Evolutionary conservation across 2,329 filamentous ascomycete species (phyloP), one percentile per base, ranked within the genome.

Genomic region (Diaporthe destruens): DNA sequence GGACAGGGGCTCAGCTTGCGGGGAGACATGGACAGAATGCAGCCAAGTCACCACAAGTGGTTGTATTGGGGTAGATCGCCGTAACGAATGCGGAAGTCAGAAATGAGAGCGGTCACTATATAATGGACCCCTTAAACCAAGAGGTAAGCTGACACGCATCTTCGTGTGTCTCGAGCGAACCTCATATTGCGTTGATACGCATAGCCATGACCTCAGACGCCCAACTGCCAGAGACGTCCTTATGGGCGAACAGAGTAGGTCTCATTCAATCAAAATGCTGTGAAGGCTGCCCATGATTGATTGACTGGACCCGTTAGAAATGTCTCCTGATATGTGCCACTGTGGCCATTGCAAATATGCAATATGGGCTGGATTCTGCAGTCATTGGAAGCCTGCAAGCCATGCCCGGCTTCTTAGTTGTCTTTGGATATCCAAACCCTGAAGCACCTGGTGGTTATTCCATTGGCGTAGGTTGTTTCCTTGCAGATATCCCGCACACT

Each of bases 301-400:
- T n/a, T 66, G 20, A 65, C 59, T 36, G 20, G 5, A 6, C 0
- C 25, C 12, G 7, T 73, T 74, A 81, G 68, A 86, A 84, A 82
- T 87, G 85, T 71, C 79, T 87, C 16, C 54, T 81, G 12, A 84
- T 86, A 73, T 87, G 85, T 76, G 82, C 81, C 59, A 79, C 83
- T 18, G 84, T 87, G 9, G 83, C 85, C 6, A 80, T 85, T 39
- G 84, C 85, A 6, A 87, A 85, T 74, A 85, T 87, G 81, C 85
- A 88, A 75, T 88, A 88, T 77, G 86, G 85, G 3, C 82, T 88
- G 7, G 85, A 88, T 76, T 84, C 81, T 14, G 82, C 84, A 3
- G 82, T 83, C 9, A 80, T 88, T 0, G 83, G 83, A 11, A 84
- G 82, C 2, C 77, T 86, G 5, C 82, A 87, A 75, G 85, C 85